Evolutionary conservation across 169 alveolate genomes (phyloP), one percentile per base, ranked within the genome.

Genomic region (Plasmodium berghei): DNA sequence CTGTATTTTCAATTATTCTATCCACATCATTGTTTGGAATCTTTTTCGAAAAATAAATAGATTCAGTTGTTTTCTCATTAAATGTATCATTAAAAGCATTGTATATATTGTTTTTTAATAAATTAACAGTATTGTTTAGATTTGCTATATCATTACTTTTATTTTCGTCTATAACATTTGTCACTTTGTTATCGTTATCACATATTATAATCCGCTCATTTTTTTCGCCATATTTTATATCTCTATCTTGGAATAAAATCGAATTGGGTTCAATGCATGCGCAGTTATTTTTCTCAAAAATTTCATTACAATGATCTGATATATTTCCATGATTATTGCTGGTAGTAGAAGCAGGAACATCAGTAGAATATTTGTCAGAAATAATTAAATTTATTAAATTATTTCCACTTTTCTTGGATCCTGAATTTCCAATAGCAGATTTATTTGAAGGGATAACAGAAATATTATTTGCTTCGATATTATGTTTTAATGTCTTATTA

Each of bases 31-130:
- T 26, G 18, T 45, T 48, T 48, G 52, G 14, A 9, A 1, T n/a
- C 10, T 10, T 63, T 46, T 49, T 63, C 5, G 55, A 73, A 59
- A 28, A 34, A 4, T 8, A 24, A 6, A 58, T 22, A 6, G 22
- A 73, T 22, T 58, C 87, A 49, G n/a, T 34, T 24, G 48, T 58
- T 9, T 42, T 20, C 87, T 55, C 72, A 56, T 56, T 72, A 28
- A 40, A 59, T 49, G 71, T 16, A 18, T 73, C 87, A 34, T 59
- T 73, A 24, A 73, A 56, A 52, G 20, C 70, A 49, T 46, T 59
- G 49, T 83, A 83, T 55, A 83, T 28, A 26, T 83, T 70, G 67
- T 83, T 83, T 72, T 72, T 83, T 26, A 83, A 45, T 42, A 59
- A 67, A 59, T 58, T 69, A 16, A 83, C 10, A 22, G 90, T 83